Percentiles rank a stretch among this genome's conserved stretches.
phyloP scores from a whole-genome alignment of 441 rosid genomes.

The Pelargonium myrrhifolium region DNA sequence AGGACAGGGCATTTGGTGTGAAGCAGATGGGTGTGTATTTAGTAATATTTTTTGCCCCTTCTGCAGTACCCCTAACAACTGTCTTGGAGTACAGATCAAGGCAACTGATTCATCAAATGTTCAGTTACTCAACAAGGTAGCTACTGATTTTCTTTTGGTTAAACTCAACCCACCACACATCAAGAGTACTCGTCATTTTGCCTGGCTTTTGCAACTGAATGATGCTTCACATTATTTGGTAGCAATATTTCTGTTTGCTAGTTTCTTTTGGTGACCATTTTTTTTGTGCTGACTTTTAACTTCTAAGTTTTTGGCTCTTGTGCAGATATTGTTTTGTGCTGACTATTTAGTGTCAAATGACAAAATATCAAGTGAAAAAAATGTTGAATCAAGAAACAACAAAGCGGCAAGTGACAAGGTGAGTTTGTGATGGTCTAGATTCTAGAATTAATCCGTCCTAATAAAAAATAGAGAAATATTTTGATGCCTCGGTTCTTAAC shows the following conservation, averaged over 20 bases:
- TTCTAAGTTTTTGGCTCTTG: constrained; percentile 14
- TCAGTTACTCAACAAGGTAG: constrained; percentile 64
- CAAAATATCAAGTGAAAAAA: constrained; percentile 2
- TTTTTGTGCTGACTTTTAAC: constrained; percentile 9
- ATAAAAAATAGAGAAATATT: background rate
- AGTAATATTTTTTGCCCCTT: constrained; percentile 66
- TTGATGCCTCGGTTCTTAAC: background rate
- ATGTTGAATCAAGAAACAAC: background rate
- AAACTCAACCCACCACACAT: background rate
- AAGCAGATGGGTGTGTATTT: constrained; percentile 92
- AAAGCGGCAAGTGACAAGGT: constrained; percentile 29
- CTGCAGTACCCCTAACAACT: constrained; percentile 47
- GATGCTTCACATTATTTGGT: background rate
- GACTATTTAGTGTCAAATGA: constrained; percentile 39
- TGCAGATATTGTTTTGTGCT: constrained; percentile 56
- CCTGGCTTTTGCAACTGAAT: constrained; percentile 2
- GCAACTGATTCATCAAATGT: constrained; percentile 78
- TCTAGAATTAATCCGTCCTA: background rate
- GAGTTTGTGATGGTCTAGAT: constrained; percentile 4
- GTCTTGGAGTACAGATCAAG: constrained; percentile 75
- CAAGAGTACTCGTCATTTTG: background rate
- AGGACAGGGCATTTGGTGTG: constrained; percentile 58
- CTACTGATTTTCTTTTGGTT: background rate
- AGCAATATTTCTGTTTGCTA: background rate
- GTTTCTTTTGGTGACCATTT: background rate